Conservation (phyloP, 371 early-diverging fungal genomes). For the Rhizopus microsporus region DNA sequence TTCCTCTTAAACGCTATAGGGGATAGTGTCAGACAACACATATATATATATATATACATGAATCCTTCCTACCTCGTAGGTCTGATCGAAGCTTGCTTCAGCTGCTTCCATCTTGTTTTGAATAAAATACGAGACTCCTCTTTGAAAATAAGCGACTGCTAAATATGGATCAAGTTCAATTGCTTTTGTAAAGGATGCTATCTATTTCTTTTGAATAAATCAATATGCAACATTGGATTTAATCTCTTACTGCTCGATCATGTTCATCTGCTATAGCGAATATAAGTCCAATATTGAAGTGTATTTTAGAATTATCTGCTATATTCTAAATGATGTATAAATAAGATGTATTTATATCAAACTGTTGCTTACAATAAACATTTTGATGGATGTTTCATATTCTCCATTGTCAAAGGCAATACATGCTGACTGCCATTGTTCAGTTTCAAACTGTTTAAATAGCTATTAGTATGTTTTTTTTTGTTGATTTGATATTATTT, state of each 20-base stretch:
- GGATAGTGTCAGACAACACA: slow-evolving; percentile 6
- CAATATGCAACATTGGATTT: not conserved
- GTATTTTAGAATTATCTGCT: slow-evolving; percentile 90
- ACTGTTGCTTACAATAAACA: slow-evolving; percentile 40
- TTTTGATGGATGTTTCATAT: slow-evolving; percentile 37
- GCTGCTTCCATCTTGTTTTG: slow-evolving; percentile 60
- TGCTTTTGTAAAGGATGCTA: slow-evolving; percentile 74
- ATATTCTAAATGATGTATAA: slow-evolving; percentile 44
- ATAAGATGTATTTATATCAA: not conserved
- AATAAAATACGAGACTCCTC: slow-evolving; percentile 83
- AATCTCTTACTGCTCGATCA: slow-evolving; percentile 73
- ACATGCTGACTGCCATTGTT: slow-evolving; percentile 54
- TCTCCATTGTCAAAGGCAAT: slow-evolving; percentile 45
- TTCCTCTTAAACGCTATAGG: slow-evolving; percentile 77
- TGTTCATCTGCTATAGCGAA: slow-evolving; percentile 74
- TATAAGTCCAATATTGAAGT: slow-evolving; percentile 92
- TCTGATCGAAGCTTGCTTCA: slow-evolving; percentile 73
- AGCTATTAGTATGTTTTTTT: not conserved
- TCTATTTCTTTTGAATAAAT: slow-evolving; percentile 37
- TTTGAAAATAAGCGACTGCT: slow-evolving; percentile 91
- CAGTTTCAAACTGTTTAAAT: slow-evolving; percentile 42
- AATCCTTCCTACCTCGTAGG: slow-evolving; percentile 43
- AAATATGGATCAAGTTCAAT: slow-evolving; percentile 83
- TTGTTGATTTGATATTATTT: not conserved
- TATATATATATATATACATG: not conserved